Conservation (phyloP, 164 flowering plant genomes). For the Liriodendron chinense region DNA sequence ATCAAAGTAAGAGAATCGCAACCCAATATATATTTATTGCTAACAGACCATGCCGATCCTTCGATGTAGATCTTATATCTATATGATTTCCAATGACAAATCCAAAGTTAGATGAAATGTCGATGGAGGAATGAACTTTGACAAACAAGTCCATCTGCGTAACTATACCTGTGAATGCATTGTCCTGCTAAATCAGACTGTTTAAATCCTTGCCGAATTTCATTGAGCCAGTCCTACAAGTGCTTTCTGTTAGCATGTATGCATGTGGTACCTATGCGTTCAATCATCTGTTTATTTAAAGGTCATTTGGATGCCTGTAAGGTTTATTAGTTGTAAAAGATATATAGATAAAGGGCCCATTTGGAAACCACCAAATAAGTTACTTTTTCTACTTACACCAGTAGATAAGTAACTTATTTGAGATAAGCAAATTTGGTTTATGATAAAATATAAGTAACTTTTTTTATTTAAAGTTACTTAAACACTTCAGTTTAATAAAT, state of each 20-base stretch:
- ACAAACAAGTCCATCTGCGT: neutral
- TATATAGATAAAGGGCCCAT: too few relatives aligned
- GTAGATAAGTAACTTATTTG: too few relatives aligned
- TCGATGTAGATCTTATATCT: slow-evolving; percentile 68
- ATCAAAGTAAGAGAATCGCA: slow-evolving; percentile 54
- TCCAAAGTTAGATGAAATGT: neutral
- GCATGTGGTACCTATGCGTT: neutral
- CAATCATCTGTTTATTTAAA: neutral
- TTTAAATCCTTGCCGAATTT: slow-evolving; percentile 38
- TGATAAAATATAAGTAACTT: too few relatives aligned
- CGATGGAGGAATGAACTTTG: neutral
- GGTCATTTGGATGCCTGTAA: neutral
- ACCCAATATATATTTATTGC: slow-evolving; percentile 65
- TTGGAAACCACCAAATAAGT: too few relatives aligned
- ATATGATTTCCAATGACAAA: neutral
- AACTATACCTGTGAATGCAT: slow-evolving; percentile 49
- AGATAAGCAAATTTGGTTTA: too few relatives aligned
- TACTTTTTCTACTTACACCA: too few relatives aligned
- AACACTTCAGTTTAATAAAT: too few relatives aligned
- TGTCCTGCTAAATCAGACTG: slow-evolving; percentile 48
- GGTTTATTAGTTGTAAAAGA: neutral
- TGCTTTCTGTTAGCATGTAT: neutral
- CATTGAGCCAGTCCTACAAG: slow-evolving; percentile 55
- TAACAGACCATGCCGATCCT: slow-evolving; percentile 76
- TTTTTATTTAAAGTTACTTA: too few relatives aligned